These are phyloP conservation scores for Silene noctiflora DNA, from an alignment of 179 eudicot species.

Conservation along the genomic window DNA sequence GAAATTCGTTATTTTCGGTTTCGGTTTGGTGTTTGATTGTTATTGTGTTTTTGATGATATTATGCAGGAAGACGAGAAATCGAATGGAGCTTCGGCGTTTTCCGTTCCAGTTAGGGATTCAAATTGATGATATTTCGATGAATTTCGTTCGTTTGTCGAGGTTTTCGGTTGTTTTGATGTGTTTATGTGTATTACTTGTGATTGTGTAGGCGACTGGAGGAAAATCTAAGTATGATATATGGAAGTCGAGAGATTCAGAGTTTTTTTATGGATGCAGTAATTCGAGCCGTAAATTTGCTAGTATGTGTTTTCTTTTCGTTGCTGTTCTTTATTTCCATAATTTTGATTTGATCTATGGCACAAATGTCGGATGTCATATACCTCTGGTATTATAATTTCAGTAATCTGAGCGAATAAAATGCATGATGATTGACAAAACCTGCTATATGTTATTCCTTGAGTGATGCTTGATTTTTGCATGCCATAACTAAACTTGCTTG, in stretches of 20 bases:
- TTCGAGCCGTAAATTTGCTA: constrained; percentile 57
- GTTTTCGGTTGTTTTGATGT: constrained; percentile 28
- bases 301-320: constrained; percentile 36
- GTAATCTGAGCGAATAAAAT: not conserved
- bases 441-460: not conserved
- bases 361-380: not conserved
- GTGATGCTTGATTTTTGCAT: not conserved
- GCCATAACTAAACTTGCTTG: not conserved
- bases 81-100: constrained; percentile 28
- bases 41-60: constrained; percentile 5
- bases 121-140: constrained; percentile 20
- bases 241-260: constrained; percentile 61
- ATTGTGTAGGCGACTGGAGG: constrained; percentile 56
- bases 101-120: constrained; percentile 65
- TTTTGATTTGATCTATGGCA: not conserved
- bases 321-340: not conserved
- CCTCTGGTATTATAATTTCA: not conserved
- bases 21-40: not conserved
- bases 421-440: not conserved
- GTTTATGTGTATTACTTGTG: constrained; percentile 18
- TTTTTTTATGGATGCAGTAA: constrained; percentile 73
- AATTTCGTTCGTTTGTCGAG: constrained; percentile 12
- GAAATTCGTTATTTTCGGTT: not conserved
- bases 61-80: constrained; percentile 29
- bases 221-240: constrained; percentile 51